Evolutionary conservation across 768 basidiomycete species (phyloP).

Genomic region (Wakefieldia striispora): DNA sequence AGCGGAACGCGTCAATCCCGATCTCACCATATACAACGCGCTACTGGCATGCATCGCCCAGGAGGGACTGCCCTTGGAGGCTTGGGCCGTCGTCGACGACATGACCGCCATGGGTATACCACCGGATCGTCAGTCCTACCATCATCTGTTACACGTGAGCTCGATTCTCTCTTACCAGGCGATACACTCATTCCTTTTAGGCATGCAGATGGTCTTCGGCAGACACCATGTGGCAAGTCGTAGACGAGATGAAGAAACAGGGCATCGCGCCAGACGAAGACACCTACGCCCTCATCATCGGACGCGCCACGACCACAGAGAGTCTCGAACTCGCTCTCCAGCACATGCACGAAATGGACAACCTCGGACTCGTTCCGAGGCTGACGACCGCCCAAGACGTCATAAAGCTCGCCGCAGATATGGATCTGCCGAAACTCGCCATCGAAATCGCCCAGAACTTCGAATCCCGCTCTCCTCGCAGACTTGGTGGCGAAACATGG

Average conservation of each 20-base stretch:
- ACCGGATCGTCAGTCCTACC: conserved; percentile 53
- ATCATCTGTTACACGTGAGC: conserved; percentile 58
- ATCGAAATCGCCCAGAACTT: conserved; percentile 65
- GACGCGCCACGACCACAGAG: conserved; percentile 40
- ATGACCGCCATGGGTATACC: conserved; percentile 52
- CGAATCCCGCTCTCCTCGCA: conserved; percentile 53
- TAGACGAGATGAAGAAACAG: conserved; percentile 54
- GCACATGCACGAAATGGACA: conserved; percentile 57
- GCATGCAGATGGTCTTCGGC: conserved; percentile 41
- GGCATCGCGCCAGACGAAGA: conserved; percentile 47
- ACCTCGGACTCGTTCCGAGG: conserved; percentile 47
- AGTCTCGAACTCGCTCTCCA: conserved; percentile 69
- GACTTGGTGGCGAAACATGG: conserved; percentile 58
- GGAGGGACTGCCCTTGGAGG: conserved; percentile 46
- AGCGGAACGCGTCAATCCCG: conserved; percentile 46
- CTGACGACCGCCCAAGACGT: conserved; percentile 49
- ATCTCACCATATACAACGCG: conserved; percentile 52
- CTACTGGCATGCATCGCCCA: conserved; percentile 50
- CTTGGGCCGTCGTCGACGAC: conserved; percentile 67
- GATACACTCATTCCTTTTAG: conserved; percentile 32
- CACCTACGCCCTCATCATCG: conserved; percentile 56
- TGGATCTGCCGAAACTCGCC: conserved; percentile 62
- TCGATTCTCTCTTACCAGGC: background rate
- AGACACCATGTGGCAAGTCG: conserved; percentile 44
- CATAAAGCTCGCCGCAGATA: conserved; percentile 51